Base-by-base conservation (phyloP, 1,139 yeast genomes). In the Neolecta irregularis region DNA sequence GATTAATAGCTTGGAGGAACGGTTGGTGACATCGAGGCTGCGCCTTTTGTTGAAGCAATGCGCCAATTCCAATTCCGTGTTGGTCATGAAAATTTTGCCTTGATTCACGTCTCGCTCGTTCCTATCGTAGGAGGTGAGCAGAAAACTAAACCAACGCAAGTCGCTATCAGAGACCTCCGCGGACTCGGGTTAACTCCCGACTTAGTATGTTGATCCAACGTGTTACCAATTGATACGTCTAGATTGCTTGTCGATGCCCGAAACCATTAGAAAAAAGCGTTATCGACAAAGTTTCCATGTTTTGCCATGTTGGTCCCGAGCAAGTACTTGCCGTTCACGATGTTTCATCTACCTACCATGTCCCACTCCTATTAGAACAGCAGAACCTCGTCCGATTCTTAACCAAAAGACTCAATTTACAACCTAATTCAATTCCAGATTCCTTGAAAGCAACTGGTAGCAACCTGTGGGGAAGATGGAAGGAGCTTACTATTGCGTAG, bases 41-140 rank as follows among this genome's bases (percentile, higher is more conserved):
- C 98, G 36, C 98, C 99, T 22, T 88, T 88, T 49, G 96, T 88
- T 39, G 99, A 88, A 63, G 98, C 99, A 22, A 70, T 88, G 47
- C 80, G 99, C 65, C 99, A 88, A 62, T 88, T 88, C 62, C 98
- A 88, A 64, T 88, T 88, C 63, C 73, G 94, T 55, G 96, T 85
- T 45, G 98, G 98, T 16, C 62, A 66, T 43, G 94, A 80, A 44
- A 88, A 80, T 62, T 88, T 91, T 61, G 93, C 95, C 12, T 67
- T 91, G 55, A 81, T 88, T 51, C 99, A 88, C 51, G 99, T 88
- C 39, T 85, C 96, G 33, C 67, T 88, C 48, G 96, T 88, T 31
- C 96, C 96, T 26, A 96, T 88, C 36, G 88, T 88, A 51, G 93
- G 83, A 48, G 98, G 96, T 42, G 99, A 88, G 64, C 94, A 88